Evolutionary conservation across 495 filamentous ascomycete species (phyloP), one percentile per base, ranked within the genome.

Genomic region (Lasiosphaeria miniovina): DNA sequence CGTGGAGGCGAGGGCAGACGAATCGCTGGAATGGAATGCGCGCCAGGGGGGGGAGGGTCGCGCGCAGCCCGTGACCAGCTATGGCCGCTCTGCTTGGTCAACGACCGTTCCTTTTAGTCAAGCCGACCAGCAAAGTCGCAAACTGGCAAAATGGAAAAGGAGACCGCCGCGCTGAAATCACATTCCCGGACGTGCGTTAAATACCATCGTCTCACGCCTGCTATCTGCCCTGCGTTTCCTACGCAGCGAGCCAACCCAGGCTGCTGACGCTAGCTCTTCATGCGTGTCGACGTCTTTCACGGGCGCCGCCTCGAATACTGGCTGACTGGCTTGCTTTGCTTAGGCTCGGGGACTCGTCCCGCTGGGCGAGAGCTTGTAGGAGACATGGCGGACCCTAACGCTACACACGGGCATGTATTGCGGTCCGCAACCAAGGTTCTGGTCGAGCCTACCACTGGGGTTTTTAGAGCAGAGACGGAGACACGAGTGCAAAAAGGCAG

Each of bases 41-140:
- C n/a, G n/a, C n/a, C n/a, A 57, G 58, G 35, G 15, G 43, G 12
- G 12, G 43, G 43, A n/a, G 43, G 43, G 12, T 55, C 55, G 48
- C 36, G 61, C 55, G 17, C 51, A 61, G 45, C 68, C 60, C 69
- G 64, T 69, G 66, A 71, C 66, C 66, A 57, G 36, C 35, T 64
- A 57, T 52, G 54, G 52, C 35, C 52, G n/a, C 14, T 64, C 59
- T 70, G 58, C 63, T 64, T 68, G 68, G 65, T 65, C 49, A 50
- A 56, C 24, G 60, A 35, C 50, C 55, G 48, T 65, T 61, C 55
- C 43, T 48, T 57, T 65, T 64, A 62, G 65, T 66, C 63, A 66
- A 56, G 52, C 53, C 35, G 43, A 2, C 43, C 43, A 46, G 43
- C 43, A 46, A 14, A 24, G 24, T 24, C 24, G 24, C 24, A 24